These are phyloP conservation scores for Sarocladium brachiariae DNA, from an alignment of 2,329 filamentous ascomycete species.

Conservation along the genomic window DNA sequence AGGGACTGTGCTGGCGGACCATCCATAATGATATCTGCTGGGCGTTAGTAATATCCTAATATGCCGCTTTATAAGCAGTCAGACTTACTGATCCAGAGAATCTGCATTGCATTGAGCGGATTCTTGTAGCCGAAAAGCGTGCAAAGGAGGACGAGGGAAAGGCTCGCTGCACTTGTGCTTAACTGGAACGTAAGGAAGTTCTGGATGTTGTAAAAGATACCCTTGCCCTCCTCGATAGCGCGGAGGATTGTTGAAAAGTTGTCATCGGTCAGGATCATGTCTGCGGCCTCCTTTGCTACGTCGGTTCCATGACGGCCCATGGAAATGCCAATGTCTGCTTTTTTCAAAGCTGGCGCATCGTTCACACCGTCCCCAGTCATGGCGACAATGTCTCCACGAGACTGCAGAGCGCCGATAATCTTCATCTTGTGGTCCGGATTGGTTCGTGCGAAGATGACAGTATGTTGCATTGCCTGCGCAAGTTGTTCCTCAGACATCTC, in stretches of 20 bases:
- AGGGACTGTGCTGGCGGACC: conserved; percentile 95
- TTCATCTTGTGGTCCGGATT: conserved; percentile 98
- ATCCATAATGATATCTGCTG: conserved; percentile 97
- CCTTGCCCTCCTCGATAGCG: conserved; percentile 97
- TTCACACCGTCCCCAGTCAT: conserved; percentile 99
- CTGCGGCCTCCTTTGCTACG: conserved; percentile 92
- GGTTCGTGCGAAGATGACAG: conserved; percentile 91
- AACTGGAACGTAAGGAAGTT: conserved; percentile 99
- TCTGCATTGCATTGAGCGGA: conserved; percentile 98
- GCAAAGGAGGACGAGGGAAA: conserved; percentile 86
- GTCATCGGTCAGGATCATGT: conserved; percentile 87
- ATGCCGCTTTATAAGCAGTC: conserved; percentile 10
- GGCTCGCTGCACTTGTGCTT: conserved; percentile 88
- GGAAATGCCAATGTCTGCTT: conserved; percentile 93
- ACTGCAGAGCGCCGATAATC: conserved; percentile 85
- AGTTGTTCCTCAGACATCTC: conserved; percentile 81
- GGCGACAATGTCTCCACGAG: conserved; percentile 90
- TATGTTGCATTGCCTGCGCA: conserved; percentile 75
- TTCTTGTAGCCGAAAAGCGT: conserved; percentile 91
- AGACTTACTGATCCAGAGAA: conserved; percentile 94
- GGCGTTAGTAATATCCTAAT: conserved; percentile 13
- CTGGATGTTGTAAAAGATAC: conserved; percentile 99
- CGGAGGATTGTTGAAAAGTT: conserved; percentile 87
- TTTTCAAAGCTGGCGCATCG: conserved; percentile 92
- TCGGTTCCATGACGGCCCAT: conserved; percentile 96